Percentiles rank a stretch among this genome's conserved stretches.
phyloP scores from a whole-genome alignment of 257 asterid species.

The Lithospermum erythrorhizon region DNA sequence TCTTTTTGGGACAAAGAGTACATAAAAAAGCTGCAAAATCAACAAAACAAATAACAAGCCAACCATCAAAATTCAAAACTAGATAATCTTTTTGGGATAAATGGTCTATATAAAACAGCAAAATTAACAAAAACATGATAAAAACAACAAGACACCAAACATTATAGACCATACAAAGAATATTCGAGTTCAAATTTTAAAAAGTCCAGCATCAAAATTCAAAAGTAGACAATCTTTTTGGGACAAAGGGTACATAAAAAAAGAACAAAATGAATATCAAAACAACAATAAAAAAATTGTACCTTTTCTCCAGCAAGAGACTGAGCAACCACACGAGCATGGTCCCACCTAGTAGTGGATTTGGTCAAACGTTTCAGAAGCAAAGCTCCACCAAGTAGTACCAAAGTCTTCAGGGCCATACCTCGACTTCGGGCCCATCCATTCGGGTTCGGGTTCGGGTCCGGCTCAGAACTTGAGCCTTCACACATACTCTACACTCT shows the following conservation, averaged over 20 bases:
- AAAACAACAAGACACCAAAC: too few species aligned
- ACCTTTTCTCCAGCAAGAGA: constrained; percentile 97
- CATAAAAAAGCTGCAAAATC: too few species aligned
- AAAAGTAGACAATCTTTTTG: not conserved
- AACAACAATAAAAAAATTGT: not conserved
- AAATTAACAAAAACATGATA: too few species aligned
- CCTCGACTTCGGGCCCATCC: constrained; percentile 79
- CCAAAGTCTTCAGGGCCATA: constrained; percentile 61
- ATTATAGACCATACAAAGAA: too few species aligned
- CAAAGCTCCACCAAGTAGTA: constrained; percentile 79
- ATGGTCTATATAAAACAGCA: too few species aligned
- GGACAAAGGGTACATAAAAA: not conserved
- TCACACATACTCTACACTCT: constrained; percentile 32
- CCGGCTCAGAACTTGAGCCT: constrained; percentile 50
- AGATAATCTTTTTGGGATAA: too few species aligned
- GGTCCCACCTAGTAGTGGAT: constrained; percentile 99
- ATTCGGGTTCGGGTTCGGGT: constrained; percentile 37
- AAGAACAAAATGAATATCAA: too few species aligned
- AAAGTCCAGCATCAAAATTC: too few species aligned
- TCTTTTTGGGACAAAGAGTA: too few species aligned
- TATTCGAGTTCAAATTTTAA: not conserved
- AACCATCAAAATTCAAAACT: too few species aligned
- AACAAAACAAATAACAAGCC: too few species aligned
- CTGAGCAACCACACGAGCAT: constrained; percentile 76
- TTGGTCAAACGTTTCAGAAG: constrained; percentile 79